Evolutionary conservation across 352 stramenopile genomes (phyloP).

Genomic region (Phytophthora cactorum): DNA sequence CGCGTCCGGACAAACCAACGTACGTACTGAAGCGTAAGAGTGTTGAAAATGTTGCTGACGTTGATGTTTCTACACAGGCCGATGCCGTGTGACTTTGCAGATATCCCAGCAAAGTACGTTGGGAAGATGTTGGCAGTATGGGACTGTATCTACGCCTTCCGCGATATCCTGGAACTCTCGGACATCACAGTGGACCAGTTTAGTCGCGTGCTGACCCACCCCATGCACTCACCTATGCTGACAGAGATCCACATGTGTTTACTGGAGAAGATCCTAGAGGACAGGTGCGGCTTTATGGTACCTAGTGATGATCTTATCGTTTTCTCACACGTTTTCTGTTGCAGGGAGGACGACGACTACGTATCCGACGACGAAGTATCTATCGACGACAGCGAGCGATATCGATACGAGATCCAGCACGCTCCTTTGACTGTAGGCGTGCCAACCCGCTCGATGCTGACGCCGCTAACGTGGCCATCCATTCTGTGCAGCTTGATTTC

Average conservation of each 20-base stretch:
- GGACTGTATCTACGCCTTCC: slow-evolving; percentile 85
- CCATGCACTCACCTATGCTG: slow-evolving; percentile 55
- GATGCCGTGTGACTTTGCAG: slow-evolving; percentile 56
- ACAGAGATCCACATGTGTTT: slow-evolving; percentile 88
- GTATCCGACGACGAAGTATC: slow-evolving; percentile 83
- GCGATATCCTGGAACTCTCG: slow-evolving; percentile 62
- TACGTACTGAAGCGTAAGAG: slow-evolving; percentile 40
- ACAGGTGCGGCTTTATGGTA: slow-evolving; percentile 39
- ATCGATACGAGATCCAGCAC: slow-evolving; percentile 83
- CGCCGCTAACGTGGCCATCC: slow-evolving; percentile 79
- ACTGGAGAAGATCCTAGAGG: slow-evolving; percentile 80
- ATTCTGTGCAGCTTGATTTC: slow-evolving; percentile 72
- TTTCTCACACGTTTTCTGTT: slow-evolving; percentile 2
- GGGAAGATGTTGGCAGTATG: slow-evolving; percentile 73
- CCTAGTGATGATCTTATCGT: neutral
- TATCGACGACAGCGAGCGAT: slow-evolving; percentile 83
- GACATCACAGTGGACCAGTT: slow-evolving; percentile 76
- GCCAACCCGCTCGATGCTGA: slow-evolving; percentile 82
- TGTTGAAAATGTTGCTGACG: neutral
- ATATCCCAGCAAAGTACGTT: slow-evolving; percentile 52
- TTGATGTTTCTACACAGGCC: slow-evolving; percentile 39
- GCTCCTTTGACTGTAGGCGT: slow-evolving; percentile 80
- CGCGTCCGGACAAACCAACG: slow-evolving; percentile 64
- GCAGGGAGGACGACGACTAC: slow-evolving; percentile 85
- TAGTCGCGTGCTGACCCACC: slow-evolving; percentile 47